A percentile compares a stretch with the other conserved stretches of the same genome.
phyloP scores from a whole-genome alignment of 306 rosid genomes.

The Betula pendula region DNA sequence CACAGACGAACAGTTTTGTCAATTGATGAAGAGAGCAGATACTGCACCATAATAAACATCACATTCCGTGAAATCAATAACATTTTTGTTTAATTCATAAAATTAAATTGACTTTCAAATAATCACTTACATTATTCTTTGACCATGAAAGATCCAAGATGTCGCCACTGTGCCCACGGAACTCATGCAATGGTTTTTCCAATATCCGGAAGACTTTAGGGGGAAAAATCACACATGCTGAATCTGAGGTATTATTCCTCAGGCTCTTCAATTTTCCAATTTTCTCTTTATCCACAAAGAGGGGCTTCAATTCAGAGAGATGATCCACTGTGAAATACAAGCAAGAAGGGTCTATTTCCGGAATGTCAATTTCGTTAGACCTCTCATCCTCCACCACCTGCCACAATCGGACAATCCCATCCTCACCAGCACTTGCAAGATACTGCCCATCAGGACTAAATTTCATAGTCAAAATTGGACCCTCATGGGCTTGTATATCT shows the following conservation, averaged over 20 bases:
- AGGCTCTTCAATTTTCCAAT: conserved; percentile 43
- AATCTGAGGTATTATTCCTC: conserved; percentile 73
- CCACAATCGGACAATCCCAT: conserved; percentile 84
- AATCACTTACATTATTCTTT: conserved; percentile 74
- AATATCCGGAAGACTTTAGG: conserved; percentile 74
- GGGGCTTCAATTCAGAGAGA: conserved; percentile 75
- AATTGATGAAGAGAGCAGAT: conserved; percentile 79
- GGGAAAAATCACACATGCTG: conserved; percentile 82
- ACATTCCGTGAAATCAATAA: neutral
- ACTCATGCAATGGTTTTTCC: conserved; percentile 85
- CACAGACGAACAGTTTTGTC: conserved; percentile 94
- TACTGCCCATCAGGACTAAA: conserved; percentile 95
- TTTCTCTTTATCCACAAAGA: conserved; percentile 70
- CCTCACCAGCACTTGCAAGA: conserved; percentile 92
- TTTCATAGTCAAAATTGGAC: conserved; percentile 83
- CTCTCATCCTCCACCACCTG: conserved; percentile 88
- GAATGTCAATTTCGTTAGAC: conserved; percentile 67
- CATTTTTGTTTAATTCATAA: neutral
- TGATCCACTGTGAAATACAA: conserved; percentile 79
- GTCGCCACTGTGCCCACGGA: conserved; percentile 75
- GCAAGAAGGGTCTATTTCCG: conserved; percentile 81
- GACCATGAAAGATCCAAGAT: conserved; percentile 96
- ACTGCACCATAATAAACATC: conserved; percentile 46
- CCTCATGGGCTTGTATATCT: conserved; percentile 87
- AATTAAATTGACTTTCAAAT: conserved; percentile 16